Base-by-base conservation (phyloP, 371 early-diverging fungal species). In the Circinella umbellata region DNA sequence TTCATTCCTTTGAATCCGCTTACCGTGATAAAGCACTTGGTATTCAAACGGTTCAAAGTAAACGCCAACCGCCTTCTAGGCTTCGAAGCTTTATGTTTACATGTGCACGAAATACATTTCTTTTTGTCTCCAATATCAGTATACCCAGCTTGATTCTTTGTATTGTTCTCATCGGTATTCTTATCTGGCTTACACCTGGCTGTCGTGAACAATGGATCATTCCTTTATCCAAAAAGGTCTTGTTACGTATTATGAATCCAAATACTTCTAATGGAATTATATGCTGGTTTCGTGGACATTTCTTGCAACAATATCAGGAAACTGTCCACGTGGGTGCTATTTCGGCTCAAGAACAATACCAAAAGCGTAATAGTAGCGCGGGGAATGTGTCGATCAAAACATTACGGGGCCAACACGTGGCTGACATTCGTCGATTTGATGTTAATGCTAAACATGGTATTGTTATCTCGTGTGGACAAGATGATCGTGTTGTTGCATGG, bases 401-500 rank as follows among this genome's bases (percentile, higher is more conserved):
- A 4, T 65, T 82, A 6, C 61, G 61, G 2, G 83, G 83, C 3
- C 69, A 77, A 51, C 83, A 82, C 55, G 55, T 68, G 10, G 73
- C 79, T 36, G 83, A 82, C 60, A 60, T 82, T 4, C 67, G 66
- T 10, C 57, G 66, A 3, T 42, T 82, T 15, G 63, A 69, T 37
- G 63, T 55, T 20, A 73, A 71, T 57, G 61, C 67, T 13, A 71
- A 70, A 35, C 74, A 75, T 6, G 67, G 67, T 5, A 72, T 71
- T 6, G 54, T 76, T 38, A 69, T 80, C 1, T 78, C 79, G 3
- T 69, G 74, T 20, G 76, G 74, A 46, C 80, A 78, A 57, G 79
- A 80, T 42, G 79, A 76, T 13, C 70, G 74, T 35, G 48, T 80
- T 18, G 68, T 82, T n/a, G 20, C 77, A 7, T 82, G 83, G 83